Evolutionary conservation across 257 asterid genomes (phyloP).

Genomic region (Buddleja alternifolia): DNA sequence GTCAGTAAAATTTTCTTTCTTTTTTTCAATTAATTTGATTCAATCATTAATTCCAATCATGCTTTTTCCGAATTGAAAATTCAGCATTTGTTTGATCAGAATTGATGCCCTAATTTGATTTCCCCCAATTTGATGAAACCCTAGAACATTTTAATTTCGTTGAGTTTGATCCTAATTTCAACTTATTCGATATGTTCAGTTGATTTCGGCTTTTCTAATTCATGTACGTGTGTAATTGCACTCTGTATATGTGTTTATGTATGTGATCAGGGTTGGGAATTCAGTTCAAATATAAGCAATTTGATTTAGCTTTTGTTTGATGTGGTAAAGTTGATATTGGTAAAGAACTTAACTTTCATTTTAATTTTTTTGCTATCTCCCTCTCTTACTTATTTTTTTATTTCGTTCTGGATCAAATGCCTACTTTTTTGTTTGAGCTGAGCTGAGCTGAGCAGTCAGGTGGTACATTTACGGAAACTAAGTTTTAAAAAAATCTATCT

Average conservation of each 20-base stretch:
- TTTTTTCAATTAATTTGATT: conserved; percentile 28
- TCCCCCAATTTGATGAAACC: conserved; percentile 49
- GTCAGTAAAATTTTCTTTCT: conserved; percentile 11
- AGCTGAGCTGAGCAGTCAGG: conserved; percentile 8
- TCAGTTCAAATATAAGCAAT: neutral
- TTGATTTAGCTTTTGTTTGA: conserved; percentile 19
- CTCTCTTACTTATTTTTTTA: neutral
- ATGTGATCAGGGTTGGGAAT: conserved; percentile 32
- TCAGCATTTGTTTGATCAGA: conserved; percentile 17
- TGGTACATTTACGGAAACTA: neutral
- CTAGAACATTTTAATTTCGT: conserved; percentile 22
- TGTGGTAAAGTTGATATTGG: conserved; percentile 15
- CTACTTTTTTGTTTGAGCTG: neutral
- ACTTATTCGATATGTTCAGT: neutral
- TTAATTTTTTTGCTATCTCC: neutral
- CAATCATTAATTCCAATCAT: neutral
- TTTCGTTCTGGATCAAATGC: neutral
- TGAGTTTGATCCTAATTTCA: conserved; percentile 19
- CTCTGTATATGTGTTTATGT: conserved; percentile 22
- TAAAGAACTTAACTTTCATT: neutral
- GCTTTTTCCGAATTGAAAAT: conserved; percentile 29
- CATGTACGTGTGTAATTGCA: neutral
- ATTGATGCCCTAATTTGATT: conserved; percentile 31
- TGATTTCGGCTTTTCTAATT: conserved; percentile 4
- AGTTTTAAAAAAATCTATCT: neutral